Conservation (phyloP, 306 rosid species). For the Phaseolus lunatus region DNA sequence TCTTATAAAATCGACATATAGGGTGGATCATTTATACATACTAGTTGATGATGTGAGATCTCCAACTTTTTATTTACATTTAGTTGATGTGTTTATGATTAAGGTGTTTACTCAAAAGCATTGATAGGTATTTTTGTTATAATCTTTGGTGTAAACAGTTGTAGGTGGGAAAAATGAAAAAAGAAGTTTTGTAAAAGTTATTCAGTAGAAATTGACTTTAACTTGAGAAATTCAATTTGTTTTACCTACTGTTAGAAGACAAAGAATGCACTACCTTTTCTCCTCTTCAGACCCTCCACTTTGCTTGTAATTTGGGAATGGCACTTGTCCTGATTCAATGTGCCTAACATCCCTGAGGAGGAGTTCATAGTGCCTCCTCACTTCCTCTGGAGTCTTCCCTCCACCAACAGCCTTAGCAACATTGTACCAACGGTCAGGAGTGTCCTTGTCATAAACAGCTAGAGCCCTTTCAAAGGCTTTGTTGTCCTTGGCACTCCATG, state of each 20-base stretch:
- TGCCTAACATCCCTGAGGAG: constrained; percentile 75
- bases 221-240: background rate
- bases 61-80: background rate
- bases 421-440: constrained; percentile 88
- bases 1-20: no score
- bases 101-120: background rate
- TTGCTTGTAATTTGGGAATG: constrained; percentile 74
- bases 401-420: constrained; percentile 83
- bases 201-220: background rate
- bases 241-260: background rate
- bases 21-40: no score
- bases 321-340: constrained; percentile 79
- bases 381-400: constrained; percentile 78
- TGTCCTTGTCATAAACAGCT: constrained; percentile 85
- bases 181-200: no score
- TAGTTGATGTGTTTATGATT: background rate
- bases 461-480: constrained; percentile 92
- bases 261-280: constrained; percentile 56
- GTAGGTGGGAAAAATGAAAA: no score
- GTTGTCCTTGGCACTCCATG: constrained; percentile 86
- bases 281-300: constrained; percentile 50
- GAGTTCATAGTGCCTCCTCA: constrained; percentile 76
- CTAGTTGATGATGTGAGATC: no score
- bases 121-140: background rate
- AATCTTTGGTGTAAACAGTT: no score